These are phyloP conservation scores for Paramyrothecium sp. DNA, from an alignment of 2,329 filamentous ascomycete genomes.

Conservation along the genomic window DNA sequence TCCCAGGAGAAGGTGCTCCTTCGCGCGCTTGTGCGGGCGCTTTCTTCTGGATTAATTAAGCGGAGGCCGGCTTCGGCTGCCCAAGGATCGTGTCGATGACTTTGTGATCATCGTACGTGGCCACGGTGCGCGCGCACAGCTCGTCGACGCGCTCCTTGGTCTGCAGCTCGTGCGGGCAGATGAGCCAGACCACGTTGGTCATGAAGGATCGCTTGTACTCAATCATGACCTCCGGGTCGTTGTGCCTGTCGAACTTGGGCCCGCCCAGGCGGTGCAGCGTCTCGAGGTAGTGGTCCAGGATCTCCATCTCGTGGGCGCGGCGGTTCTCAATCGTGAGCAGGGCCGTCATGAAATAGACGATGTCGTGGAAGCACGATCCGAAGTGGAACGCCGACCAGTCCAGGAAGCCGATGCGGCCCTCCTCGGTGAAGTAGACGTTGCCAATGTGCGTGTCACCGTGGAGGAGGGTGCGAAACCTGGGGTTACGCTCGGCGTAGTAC, in stretches of 20 bases:
- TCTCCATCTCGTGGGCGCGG: constrained; percentile 35
- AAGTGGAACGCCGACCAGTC: constrained; percentile 41
- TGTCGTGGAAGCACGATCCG: constrained; percentile 40
- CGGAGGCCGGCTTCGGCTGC: neutral
- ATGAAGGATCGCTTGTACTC: constrained; percentile 25
- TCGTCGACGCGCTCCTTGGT: constrained; percentile 29
- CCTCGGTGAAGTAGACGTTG: constrained; percentile 38
- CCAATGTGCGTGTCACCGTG: constrained; percentile 43
- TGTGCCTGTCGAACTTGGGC: constrained; percentile 27
- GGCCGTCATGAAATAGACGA: constrained; percentile 38
- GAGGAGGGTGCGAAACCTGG: constrained; percentile 35
- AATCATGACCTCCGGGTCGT: constrained; percentile 18
- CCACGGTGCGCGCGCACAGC: constrained; percentile 31
- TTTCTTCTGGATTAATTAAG: neutral
- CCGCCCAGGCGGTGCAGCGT: constrained; percentile 28
- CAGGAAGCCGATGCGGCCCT: constrained; percentile 33
- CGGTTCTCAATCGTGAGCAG: constrained; percentile 37
- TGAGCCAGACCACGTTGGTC: constrained; percentile 20
- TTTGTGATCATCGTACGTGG: constrained; percentile 33
- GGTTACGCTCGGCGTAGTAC: constrained; percentile 34
- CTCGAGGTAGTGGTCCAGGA: constrained; percentile 33
- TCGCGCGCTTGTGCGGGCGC: no score
- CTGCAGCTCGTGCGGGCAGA: constrained; percentile 23
- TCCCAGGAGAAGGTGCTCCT: no score
- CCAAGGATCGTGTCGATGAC: constrained; percentile 25